A percentile compares a stretch with the other conserved stretches of the same genome.
These are phyloP conservation scores for Escallonia rubra DNA, from an alignment of 129 eudicot species.

Conservation along the genomic window DNA sequence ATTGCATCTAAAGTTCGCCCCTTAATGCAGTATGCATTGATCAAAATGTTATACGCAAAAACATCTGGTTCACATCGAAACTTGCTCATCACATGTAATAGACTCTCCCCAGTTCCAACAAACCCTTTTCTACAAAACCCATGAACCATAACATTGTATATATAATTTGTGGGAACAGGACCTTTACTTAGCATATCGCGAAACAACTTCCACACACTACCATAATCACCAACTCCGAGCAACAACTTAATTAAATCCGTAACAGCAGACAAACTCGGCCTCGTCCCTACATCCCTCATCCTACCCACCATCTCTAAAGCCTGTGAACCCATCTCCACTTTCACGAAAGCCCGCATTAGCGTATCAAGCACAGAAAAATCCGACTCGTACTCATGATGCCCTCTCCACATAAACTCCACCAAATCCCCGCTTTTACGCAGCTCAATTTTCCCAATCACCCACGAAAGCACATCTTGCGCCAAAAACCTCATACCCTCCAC, in stretches of 20 bases:
- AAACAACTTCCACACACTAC: slow-evolving; percentile 81
- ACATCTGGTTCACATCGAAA: slow-evolving; percentile 65
- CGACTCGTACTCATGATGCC: slow-evolving; percentile 45
- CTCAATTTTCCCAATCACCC: slow-evolving; percentile 54
- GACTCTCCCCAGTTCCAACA: slow-evolving; percentile 49
- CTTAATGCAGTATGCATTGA: slow-evolving; percentile 59
- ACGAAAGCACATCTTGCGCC: slow-evolving; percentile 71
- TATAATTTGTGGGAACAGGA: slow-evolving; percentile 50
- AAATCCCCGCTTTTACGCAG: slow-evolving; percentile 40
- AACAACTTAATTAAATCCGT: slow-evolving; percentile 43
- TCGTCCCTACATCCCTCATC: slow-evolving; percentile 59
- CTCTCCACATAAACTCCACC: slow-evolving; percentile 62
- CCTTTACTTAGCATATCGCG: slow-evolving; percentile 71
- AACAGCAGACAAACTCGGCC: slow-evolving; percentile 60
- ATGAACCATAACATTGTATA: slow-evolving; percentile 61
- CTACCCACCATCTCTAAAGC: slow-evolving; percentile 52
- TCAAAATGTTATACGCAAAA: slow-evolving; percentile 67
- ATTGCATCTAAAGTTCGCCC: slow-evolving; percentile 62
- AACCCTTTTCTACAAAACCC: slow-evolving; percentile 74
- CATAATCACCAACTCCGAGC: slow-evolving; percentile 73
- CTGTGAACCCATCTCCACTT: slow-evolving; percentile 35
- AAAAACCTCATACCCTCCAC: slow-evolving; percentile 37
- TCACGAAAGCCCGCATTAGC: slow-evolving; percentile 62
- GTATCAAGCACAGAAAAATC: slow-evolving; percentile 79
- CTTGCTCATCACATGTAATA: slow-evolving; percentile 64